These are phyloP conservation scores for Didymella lethalis DNA, from an alignment of 2,329 filamentous ascomycete genomes.

Conservation along the genomic window DNA sequence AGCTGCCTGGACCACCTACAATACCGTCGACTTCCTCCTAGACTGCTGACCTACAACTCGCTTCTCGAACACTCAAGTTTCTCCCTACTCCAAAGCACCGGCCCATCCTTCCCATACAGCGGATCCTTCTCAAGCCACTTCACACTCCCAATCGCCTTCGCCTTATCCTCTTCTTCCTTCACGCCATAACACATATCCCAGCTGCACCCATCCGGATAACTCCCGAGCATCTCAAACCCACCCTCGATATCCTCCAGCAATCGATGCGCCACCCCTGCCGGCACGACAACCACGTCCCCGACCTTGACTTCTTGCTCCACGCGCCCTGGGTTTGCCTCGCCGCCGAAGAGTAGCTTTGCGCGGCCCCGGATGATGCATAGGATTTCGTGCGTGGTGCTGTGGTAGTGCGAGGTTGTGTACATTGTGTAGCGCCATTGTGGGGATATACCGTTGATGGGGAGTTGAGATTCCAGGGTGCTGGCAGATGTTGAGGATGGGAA, in stretches of 20 bases:
- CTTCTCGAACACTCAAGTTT: slow-evolving; percentile 22
- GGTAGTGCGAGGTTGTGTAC: slow-evolving; percentile 72
- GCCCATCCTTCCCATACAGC: slow-evolving; percentile 49
- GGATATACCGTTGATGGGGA: slow-evolving; percentile 59
- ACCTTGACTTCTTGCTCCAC: slow-evolving; percentile 64
- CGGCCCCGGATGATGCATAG: slow-evolving; percentile 66
- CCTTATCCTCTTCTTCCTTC: slow-evolving; percentile 62
- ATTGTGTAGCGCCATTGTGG: slow-evolving; percentile 76
- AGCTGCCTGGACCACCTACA: neutral
- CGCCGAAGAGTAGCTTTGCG: slow-evolving; percentile 71
- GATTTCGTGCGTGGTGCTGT: slow-evolving; percentile 72
- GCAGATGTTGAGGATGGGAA: slow-evolving; percentile 59
- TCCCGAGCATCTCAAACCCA: slow-evolving; percentile 72
- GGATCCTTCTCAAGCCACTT: slow-evolving; percentile 68
- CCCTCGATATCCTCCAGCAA: slow-evolving; percentile 65
- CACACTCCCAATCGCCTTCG: slow-evolving; percentile 58
- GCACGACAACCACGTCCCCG: slow-evolving; percentile 71
- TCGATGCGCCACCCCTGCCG: slow-evolving; percentile 71
- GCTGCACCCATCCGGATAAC: slow-evolving; percentile 64
- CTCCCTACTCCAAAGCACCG: slow-evolving; percentile 34
- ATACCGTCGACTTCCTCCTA: neutral
- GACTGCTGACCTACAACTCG: neutral
- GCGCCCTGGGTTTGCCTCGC: slow-evolving; percentile 65
- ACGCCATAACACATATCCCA: slow-evolving; percentile 78
- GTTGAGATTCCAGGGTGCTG: slow-evolving; percentile 64